These are phyloP conservation scores for Corymbia calophylla DNA, from an alignment of 441 rosid species.

Conservation along the genomic window DNA sequence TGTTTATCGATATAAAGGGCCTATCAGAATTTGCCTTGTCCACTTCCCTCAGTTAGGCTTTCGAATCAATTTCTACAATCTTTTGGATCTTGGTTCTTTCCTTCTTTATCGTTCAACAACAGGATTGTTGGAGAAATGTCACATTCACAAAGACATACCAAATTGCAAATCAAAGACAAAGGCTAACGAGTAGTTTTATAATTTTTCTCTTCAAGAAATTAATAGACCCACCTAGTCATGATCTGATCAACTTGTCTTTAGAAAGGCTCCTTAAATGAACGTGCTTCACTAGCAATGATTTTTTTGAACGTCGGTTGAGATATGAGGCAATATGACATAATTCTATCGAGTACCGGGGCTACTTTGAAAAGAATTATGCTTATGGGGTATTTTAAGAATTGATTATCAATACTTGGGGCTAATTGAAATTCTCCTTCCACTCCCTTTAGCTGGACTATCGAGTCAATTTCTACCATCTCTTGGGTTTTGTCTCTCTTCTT, in stretches of 20 bases:
- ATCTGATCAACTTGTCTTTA: not conserved
- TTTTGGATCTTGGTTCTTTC: not conserved
- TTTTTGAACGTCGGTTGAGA: not conserved
- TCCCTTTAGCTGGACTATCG: not conserved
- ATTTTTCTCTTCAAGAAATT: not conserved
- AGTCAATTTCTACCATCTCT: not conserved
- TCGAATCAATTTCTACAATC: not conserved
- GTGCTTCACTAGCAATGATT: not conserved
- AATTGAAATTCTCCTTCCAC: not conserved
- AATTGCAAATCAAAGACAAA: not conserved
- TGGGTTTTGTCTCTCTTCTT: not conserved
- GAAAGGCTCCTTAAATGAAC: not conserved
- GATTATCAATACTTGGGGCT: not conserved
- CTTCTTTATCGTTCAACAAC: not conserved
- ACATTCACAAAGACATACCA: not conserved
- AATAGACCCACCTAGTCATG: not conserved
- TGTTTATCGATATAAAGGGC: not conserved
- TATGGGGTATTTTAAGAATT: not conserved
- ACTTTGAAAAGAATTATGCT: not conserved
- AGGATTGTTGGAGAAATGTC: fast-evolving
- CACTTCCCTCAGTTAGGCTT: not conserved
- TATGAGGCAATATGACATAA: not conserved
- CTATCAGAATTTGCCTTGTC: not conserved
- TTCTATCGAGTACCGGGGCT: not conserved
- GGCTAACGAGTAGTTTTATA: fast-evolving